Base-by-base conservation (phyloP, 2,329 filamentous ascomycete genomes). In the Phyllosticta citriasiana region DNA sequence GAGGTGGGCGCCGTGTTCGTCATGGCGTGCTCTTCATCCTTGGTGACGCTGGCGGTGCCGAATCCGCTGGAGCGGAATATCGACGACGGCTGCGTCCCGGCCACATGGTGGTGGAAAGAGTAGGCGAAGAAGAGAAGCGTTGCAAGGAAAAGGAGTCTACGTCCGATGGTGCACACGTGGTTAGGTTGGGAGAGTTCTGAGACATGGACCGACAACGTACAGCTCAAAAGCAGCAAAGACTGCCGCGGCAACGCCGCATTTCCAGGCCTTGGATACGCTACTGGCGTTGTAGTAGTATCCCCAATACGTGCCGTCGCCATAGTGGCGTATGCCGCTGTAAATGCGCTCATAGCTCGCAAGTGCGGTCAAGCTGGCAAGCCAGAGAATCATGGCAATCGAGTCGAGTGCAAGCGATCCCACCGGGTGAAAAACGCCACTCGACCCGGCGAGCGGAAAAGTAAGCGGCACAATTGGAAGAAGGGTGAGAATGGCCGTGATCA, bases 161-260 rank as follows among this genome's bases (percentile, higher is more conserved):
- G n/a, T 16, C 7, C 24, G 27, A 40, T 24, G 14, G 30, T 25
- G 3, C 9, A 22, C 27, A 59, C 60, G 40, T 55, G 19, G 27
- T 24, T 26, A n/a, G 35, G n/a, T 30, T 40, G 22, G 14, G 24
- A 33, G 12, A n/a, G 22, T 19, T 50, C 27, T 19, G 26, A 57
- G 53, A 63, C 33, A 52, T 8, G 61, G 27, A 55, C 14, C 22
- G n/a, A 19, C 6, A 3, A 65, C 65, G 56, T 22, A 67, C 66
- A 68, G 66, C 35, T 67, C 64, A 24, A 69, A 2, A 1, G 57
- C 65, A 14, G 65, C 55, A 57, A 68, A 68, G 25, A 65, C 63
- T 4, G 62, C 61, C 7, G 64, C 63, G 3, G 65, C 65, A n/a
- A 63, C 56, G 14, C 64, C 66, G 14, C 57, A 62, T 33, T 55